Evolutionary conservation across 495 filamentous ascomycete species (phyloP).

Genomic region (Lineolata rhizophorae): DNA sequence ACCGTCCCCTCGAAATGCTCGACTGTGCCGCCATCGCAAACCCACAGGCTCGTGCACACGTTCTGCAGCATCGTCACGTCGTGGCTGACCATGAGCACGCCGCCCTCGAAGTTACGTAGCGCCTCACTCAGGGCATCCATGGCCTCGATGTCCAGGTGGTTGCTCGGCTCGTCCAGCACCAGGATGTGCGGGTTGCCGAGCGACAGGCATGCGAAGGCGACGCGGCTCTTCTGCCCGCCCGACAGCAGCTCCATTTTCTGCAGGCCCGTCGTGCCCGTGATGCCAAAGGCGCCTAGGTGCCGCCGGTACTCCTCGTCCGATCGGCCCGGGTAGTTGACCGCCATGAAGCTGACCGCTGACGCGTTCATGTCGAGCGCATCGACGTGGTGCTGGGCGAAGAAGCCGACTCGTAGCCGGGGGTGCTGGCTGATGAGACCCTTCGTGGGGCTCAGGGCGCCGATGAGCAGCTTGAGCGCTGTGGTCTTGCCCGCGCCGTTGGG

Average conservation of each 20-base stretch:
- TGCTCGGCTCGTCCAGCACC: slow-evolving; percentile 94
- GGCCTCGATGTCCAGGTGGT: slow-evolving; percentile 97
- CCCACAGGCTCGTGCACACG: slow-evolving; percentile 86
- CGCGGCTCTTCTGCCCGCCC: slow-evolving; percentile 94
- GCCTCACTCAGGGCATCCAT: slow-evolving; percentile 89
- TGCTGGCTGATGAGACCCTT: slow-evolving; percentile 69
- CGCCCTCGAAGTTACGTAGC: slow-evolving; percentile 69
- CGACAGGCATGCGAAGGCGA: slow-evolving; percentile 87
- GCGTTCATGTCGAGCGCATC: slow-evolving; percentile 81
- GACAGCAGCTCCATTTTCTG: slow-evolving; percentile 92
- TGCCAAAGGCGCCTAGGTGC: slow-evolving; percentile 91
- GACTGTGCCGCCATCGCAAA: slow-evolving; percentile 88
- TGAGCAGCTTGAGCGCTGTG: slow-evolving; percentile 83
- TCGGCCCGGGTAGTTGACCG: slow-evolving; percentile 72
- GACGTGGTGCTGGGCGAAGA: slow-evolving; percentile 98
- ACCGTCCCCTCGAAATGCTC: slow-evolving; percentile 92
- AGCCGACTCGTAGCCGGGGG: slow-evolving; percentile 71
- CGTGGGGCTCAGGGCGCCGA: slow-evolving; percentile 58
- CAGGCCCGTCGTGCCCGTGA: slow-evolving; percentile 90
- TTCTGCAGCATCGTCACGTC: slow-evolving; percentile 97
- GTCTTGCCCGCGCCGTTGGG: slow-evolving; percentile 99
- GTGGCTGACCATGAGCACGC: slow-evolving; percentile 96
- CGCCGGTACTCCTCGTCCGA: slow-evolving; percentile 93
- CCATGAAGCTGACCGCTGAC: slow-evolving; percentile 86
- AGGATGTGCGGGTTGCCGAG: slow-evolving; percentile 89